Evolutionary conservation across 2,329 filamentous ascomycete genomes (phyloP), one percentile per base, ranked within the genome.

Genomic region (Nigrograna mackinnonii): DNA sequence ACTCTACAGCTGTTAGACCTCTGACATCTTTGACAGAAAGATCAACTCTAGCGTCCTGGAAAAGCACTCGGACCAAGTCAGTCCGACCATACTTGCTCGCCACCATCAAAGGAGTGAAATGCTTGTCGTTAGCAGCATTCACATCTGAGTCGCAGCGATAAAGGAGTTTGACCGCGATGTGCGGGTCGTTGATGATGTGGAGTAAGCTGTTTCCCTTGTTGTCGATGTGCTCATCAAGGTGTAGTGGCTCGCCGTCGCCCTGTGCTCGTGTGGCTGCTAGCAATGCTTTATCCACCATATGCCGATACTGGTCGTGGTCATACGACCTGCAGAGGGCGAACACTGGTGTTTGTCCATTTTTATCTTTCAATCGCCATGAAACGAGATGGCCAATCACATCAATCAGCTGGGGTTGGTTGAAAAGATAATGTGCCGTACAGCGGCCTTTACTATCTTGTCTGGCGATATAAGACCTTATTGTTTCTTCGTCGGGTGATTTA

Each of bases 81-180:
- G 95, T 87, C 49, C 94, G 83, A 22, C 94, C 94, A 62, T 97
- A 99, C 67, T 99, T 99, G 79, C 92, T 97, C 6, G 92, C 92
- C 49, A 99, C 87, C 94, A 99, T 99, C 43, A 99, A 76, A 2
- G 94, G 86, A 0, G 95, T 99, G 62, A 99, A 97, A 35, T 83
- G 86, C 71, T 90, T 96, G 57, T 97, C 91, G 61, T 99, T 99
- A 6, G 86, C 87, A 6, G 92, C 91, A 69, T 99, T 99, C 41
- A 92, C 89, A 62, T 99, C 91, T n/a, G 91, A 87, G 55, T 99
- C 94, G 69, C 91, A 95, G 46, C 86, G 81, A 42, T 87, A 80
- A 24, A 99, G 75, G 30, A 97, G 86, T 46, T 82, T 81, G 40
- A 84, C 64, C 2, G 89, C 88, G 35, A 97, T 78, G 41, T 84